phyloP scores from a whole-genome alignment of 345 rosid species.

The Eucalyptus sp. region DNA sequence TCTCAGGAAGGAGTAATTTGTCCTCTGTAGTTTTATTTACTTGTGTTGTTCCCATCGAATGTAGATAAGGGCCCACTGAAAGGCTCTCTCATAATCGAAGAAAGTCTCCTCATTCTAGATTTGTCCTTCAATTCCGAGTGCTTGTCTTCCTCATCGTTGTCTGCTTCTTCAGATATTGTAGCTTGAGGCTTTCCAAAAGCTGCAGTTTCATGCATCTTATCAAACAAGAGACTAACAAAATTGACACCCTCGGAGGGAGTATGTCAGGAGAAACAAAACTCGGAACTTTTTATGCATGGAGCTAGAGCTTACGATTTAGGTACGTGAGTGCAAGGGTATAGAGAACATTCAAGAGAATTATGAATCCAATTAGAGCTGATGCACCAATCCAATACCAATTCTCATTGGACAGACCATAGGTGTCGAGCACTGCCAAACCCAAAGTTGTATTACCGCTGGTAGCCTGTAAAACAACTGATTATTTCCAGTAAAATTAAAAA shows the following conservation, averaged over 20 bases:
- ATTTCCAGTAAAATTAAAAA: background rate
- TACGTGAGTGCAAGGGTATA: constrained; percentile 56
- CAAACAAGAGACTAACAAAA: constrained; percentile 15
- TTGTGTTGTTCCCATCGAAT: constrained; percentile 28
- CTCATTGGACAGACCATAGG: constrained; percentile 21
- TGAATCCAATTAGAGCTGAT: constrained; percentile 47
- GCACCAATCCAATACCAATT: constrained; percentile 86
- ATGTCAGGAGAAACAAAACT: background rate
- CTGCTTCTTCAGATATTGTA: constrained; percentile 36
- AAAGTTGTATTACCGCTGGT: constrained; percentile 16
- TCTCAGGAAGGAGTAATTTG: background rate
- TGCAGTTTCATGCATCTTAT: constrained; percentile 16
- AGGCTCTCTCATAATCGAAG: constrained; percentile 9
- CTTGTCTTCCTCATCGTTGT: constrained; percentile 17
- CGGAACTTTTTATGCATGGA: background rate
- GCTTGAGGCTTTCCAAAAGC: constrained; percentile 39
- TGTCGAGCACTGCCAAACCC: constrained; percentile 45
- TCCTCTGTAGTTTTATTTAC: constrained; percentile 15
- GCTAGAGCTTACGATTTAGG: constrained; percentile 45
- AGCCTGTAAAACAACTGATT: background rate
- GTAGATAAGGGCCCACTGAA: constrained; percentile 18
- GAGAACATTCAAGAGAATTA: constrained; percentile 59
- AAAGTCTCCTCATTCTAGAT: constrained; percentile 14
- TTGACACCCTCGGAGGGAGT: background rate
- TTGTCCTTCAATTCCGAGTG: constrained; percentile 10